These are phyloP conservation scores for Cladochytrium replicatum DNA, from an alignment of 192 early-diverging fungal species.

Conservation along the genomic window DNA sequence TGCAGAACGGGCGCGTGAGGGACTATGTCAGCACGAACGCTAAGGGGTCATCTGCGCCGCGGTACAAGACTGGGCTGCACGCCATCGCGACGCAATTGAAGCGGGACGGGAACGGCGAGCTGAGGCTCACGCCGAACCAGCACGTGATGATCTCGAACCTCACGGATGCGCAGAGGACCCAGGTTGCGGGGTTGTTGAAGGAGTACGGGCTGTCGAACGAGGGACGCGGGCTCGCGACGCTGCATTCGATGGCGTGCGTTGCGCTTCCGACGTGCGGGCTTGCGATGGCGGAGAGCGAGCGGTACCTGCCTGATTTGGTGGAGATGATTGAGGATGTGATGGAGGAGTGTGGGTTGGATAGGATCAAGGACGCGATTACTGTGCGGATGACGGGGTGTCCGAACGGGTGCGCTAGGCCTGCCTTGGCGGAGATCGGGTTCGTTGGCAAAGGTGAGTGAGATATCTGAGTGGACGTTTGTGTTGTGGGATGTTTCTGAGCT, in stretches of 20 bases:
- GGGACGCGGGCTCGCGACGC: constrained; percentile 61
- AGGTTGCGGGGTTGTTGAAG: constrained; percentile 44
- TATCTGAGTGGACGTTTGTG: constrained; percentile 2
- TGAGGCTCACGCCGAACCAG: constrained; percentile 88
- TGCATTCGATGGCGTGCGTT: constrained; percentile 92
- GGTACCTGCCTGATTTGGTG: constrained; percentile 83
- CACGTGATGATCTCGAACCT: constrained; percentile 78
- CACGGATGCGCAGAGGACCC: constrained; percentile 52
- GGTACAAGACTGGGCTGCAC: constrained; percentile 62
- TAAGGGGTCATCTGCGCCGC: too few species aligned
- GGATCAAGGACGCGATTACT: constrained; percentile 79
- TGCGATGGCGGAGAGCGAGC: constrained; percentile 96
- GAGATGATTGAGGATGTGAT: constrained; percentile 66
- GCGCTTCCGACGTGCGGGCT: constrained; percentile 90
- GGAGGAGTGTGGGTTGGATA: constrained; percentile 70
- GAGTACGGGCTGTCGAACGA: constrained; percentile 71
- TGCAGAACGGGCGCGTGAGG: constrained; percentile 87
- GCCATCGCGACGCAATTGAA: constrained; percentile 61
- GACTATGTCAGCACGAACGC: constrained; percentile 30
- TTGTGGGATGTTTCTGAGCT: not conserved
- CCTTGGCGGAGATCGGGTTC: constrained; percentile 89
- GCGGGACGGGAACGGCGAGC: constrained; percentile 50
- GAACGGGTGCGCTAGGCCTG: constrained; percentile 94
- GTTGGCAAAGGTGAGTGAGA: constrained; percentile 63
- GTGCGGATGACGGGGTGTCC: constrained; percentile 98